phyloP scores from a whole-genome alignment of 441 rosid genomes.

The Pelargonium australe region DNA sequence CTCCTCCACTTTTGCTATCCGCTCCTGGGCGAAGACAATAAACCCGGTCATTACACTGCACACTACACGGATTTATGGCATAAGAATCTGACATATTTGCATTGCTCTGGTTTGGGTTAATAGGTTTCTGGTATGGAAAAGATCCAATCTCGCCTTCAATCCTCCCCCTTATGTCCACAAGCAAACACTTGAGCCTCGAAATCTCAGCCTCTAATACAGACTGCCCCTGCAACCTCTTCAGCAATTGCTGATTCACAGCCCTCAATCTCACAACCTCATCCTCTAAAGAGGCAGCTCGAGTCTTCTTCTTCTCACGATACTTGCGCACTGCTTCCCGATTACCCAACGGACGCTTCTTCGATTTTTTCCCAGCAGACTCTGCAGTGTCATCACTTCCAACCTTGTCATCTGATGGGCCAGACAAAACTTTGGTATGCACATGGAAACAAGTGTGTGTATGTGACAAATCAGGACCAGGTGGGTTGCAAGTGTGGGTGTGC shows the following conservation, averaged over 20 bases:
- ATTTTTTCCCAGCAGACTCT: constrained; percentile 51
- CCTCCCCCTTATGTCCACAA: constrained; percentile 87
- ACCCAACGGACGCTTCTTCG: constrained; percentile 67
- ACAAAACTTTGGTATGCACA: constrained; percentile 80
- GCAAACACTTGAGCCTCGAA: constrained; percentile 89
- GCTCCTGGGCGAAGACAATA: constrained; percentile 22
- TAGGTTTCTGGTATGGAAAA: constrained; percentile 81
- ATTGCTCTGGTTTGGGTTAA: constrained; percentile 33
- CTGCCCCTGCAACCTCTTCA: constrained; percentile 84
- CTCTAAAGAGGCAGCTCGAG: constrained; percentile 82
- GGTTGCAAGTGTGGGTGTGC: constrained; percentile 91
- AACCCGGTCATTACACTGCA: constrained; percentile 60
- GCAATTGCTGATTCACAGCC: constrained; percentile 69
- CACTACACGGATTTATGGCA: constrained; percentile 75
- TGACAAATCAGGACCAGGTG: constrained; percentile 85
- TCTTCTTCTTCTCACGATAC: constrained; percentile 97
- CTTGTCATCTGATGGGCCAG: constrained; percentile 62
- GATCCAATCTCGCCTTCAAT: constrained; percentile 96
- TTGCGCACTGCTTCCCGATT: constrained; percentile 88
- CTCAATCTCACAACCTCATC: constrained; percentile 70
- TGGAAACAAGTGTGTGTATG: constrained; percentile 95
- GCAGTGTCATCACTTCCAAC: constrained; percentile 64
- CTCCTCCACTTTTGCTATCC: constrained; percentile 23
- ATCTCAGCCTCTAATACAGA: constrained; percentile 84
- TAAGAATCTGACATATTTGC: constrained; percentile 36